Percentiles rank a stretch among this genome's conserved stretches.
Evolutionary conservation across 139 green algal species (phyloP).

Genomic region (Haematococcus lacustris): DNA sequence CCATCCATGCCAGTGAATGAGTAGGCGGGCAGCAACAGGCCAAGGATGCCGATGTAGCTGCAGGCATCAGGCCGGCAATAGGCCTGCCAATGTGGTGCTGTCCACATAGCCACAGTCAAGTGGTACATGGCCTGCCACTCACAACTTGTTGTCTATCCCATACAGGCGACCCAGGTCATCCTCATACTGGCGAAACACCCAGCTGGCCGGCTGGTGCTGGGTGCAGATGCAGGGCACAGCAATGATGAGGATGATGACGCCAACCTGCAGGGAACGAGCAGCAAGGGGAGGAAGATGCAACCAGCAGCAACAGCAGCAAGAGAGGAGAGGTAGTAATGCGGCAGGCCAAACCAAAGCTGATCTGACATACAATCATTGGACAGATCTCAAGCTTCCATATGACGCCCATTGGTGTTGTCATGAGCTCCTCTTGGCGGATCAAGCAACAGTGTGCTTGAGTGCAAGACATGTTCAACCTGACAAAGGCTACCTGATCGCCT

Average conservation of each 20-base stretch:
- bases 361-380: no score
- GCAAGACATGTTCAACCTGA: no score
- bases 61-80: neutral
- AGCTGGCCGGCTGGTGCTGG: slow-evolving; percentile 10
- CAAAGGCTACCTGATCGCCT: no score
- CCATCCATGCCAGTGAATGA: slow-evolving; percentile 34
- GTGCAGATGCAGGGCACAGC: slow-evolving; percentile 18
- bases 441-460: no score
- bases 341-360: no score
- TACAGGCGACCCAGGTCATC: neutral
- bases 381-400: no score
- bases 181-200: slow-evolving; percentile 27
- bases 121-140: neutral
- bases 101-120: neutral
- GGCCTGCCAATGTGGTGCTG: neutral
- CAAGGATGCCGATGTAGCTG: slow-evolving; percentile 31
- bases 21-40: slow-evolving; percentile 34
- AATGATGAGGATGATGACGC: slow-evolving; percentile 15
- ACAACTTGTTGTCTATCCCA: slow-evolving; percentile 28
- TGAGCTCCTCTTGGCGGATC: no score
- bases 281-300: no score
- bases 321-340: no score
- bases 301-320: no score
- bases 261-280: neutral
- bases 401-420: no score